phyloP scores from a whole-genome alignment of 2,329 filamentous ascomycete genomes.

The Cadophora luteo-olivacea region DNA sequence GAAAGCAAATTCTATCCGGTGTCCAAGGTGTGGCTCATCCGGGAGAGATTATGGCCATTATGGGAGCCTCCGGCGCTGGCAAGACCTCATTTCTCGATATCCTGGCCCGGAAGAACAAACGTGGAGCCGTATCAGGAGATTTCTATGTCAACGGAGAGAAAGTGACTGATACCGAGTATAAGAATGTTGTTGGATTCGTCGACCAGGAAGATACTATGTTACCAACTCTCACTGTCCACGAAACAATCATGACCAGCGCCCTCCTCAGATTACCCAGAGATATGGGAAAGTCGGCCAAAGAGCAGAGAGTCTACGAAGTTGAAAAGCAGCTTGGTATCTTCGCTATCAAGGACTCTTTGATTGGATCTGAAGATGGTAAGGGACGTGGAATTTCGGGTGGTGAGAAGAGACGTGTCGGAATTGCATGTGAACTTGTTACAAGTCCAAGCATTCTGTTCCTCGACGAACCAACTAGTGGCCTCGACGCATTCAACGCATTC shows the following conservation, averaged over 20 bases:
- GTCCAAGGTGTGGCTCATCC: conserved; percentile 89
- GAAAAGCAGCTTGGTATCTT: conserved; percentile 95
- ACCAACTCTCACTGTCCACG: conserved; percentile 93
- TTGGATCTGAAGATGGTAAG: conserved; percentile 93
- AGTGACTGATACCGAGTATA: conserved; percentile 83
- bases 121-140: conserved; percentile 76
- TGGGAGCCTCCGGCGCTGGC: conserved; percentile 96
- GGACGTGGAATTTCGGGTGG: conserved; percentile 96
- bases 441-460: conserved; percentile 97
- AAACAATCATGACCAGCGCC: conserved; percentile 95
- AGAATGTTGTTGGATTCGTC: conserved; percentile 92
- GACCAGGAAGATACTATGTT: conserved; percentile 98
- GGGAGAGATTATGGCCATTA: conserved; percentile 95
- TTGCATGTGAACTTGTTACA: conserved; percentile 96
- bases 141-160: conserved; percentile 96
- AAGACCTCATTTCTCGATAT: conserved; percentile 98
- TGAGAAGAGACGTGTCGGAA: conserved; percentile 94
- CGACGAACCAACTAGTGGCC: conserved; percentile 94
- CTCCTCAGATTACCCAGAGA: conserved; percentile 88
- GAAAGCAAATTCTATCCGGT: conserved; percentile 80
- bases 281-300: conserved; percentile 88
- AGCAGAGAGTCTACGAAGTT: conserved; percentile 89
- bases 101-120: conserved; percentile 94
- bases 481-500: conserved; percentile 97
- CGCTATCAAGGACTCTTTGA: conserved; percentile 91